phyloP scores from a whole-genome alignment of 1,284 basidiomycete genomes.

The Malassezia furfur region DNA sequence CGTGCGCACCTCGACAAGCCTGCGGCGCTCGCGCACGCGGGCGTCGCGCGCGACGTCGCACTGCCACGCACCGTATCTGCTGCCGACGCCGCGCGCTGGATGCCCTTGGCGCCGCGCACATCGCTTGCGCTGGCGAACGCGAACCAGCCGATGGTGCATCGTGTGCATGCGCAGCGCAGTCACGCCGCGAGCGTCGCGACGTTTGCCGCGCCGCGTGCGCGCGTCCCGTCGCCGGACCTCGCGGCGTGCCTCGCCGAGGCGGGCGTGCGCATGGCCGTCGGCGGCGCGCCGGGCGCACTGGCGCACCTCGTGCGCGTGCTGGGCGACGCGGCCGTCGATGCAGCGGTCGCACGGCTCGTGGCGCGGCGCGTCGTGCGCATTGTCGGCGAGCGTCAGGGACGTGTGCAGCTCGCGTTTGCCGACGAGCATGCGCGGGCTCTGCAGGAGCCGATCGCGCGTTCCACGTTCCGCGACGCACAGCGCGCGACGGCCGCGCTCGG shows the following conservation, averaged over 20 bases:
- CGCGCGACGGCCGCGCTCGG: neutral
- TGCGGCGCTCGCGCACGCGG: slow-evolving; percentile 37
- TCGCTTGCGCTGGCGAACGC: slow-evolving; percentile 11
- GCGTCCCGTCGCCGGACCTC: neutral
- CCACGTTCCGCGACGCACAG: neutral
- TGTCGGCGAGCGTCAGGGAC: neutral
- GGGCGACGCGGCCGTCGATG: slow-evolving; percentile 21
- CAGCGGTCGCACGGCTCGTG: slow-evolving; percentile 21
- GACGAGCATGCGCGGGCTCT: slow-evolving; percentile 8
- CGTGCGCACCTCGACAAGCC: slow-evolving; percentile 72
- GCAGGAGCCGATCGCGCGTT: neutral
- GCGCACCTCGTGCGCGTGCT: slow-evolving; percentile 18
- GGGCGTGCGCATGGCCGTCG: neutral
- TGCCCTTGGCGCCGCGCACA: slow-evolving; percentile 14
- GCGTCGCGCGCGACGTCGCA: slow-evolving; percentile 14
- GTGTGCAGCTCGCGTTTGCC: slow-evolving; percentile 6
- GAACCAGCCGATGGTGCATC: slow-evolving; percentile 15
- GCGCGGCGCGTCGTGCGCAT: slow-evolving; percentile 8
- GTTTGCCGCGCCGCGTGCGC: slow-evolving; percentile 5
- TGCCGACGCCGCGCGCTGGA: slow-evolving; percentile 24
- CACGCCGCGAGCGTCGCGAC: neutral
- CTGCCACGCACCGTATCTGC: slow-evolving; percentile 19
- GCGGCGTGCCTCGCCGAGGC: neutral
- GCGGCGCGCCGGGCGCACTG: slow-evolving; percentile 16
- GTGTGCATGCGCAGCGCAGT: slow-evolving; percentile 18